phyloP scores from a whole-genome alignment of 2,329 filamentous ascomycete genomes.

The Nemania diffusa region DNA sequence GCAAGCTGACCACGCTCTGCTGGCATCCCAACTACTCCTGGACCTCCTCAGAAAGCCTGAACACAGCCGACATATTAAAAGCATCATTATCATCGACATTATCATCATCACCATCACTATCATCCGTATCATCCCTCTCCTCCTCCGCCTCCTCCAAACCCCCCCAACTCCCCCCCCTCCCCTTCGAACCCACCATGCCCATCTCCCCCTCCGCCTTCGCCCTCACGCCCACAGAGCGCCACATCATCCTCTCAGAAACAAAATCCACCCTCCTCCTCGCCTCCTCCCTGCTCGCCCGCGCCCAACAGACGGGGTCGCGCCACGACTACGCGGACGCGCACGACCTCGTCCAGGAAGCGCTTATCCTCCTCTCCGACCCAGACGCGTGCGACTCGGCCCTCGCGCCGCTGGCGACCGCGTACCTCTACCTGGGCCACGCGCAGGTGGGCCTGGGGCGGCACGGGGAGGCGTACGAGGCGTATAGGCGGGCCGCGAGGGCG shows the following conservation, averaged over 20 bases:
- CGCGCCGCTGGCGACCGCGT: constrained; percentile 40
- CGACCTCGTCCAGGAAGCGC: constrained; percentile 28
- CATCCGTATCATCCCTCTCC: neutral
- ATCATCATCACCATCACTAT: too few species aligned
- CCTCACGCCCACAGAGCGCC: constrained; percentile 36
- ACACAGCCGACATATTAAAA: too few species aligned
- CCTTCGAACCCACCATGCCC: constrained; percentile 17
- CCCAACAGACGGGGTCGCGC: neutral
- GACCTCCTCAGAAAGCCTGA: too few species aligned
- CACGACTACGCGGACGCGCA: constrained; percentile 32
- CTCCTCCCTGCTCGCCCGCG: constrained; percentile 21
- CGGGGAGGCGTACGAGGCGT: constrained; percentile 35
- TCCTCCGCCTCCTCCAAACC: too few species aligned
- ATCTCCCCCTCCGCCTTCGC: constrained; percentile 33
- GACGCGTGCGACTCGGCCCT: constrained; percentile 39
- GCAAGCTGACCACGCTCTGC: too few species aligned
- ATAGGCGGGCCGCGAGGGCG: constrained; percentile 24
- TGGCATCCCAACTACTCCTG: too few species aligned
- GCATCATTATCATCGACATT: too few species aligned
- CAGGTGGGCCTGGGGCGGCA: constrained; percentile 29
- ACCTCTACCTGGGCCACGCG: constrained; percentile 39
- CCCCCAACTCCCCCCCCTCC: neutral
- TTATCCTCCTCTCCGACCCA: constrained; percentile 36
- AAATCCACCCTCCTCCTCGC: constrained; percentile 25
- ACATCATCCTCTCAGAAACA: constrained; percentile 25